Conservation (phyloP, 768 basidiomycete genomes). For the Roridomyces roridus region DNA sequence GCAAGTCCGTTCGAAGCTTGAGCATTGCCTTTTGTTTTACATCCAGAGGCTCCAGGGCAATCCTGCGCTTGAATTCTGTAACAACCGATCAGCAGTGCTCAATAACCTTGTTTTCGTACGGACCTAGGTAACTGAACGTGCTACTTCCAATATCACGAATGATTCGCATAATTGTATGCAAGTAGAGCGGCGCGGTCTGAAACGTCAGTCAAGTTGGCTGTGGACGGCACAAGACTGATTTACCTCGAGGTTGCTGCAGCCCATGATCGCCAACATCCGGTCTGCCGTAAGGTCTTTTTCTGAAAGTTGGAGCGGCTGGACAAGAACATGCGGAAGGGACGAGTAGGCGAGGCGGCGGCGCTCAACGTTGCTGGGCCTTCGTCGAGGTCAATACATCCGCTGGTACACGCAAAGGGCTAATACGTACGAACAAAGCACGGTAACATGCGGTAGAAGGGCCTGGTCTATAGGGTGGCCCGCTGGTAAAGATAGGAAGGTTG, state of each 20-base stretch:
- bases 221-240: background rate
- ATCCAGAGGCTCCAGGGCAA: conserved; percentile 47
- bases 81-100: conserved; percentile 17
- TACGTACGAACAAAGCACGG: conserved; percentile 23
- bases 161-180: conserved; percentile 20
- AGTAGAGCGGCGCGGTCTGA: conserved; percentile 24
- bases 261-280: conserved; percentile 61
- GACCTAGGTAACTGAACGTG: conserved; percentile 6
- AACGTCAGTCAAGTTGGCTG: background rate
- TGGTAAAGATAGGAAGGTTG: conserved; percentile 15
- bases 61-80: conserved; percentile 41
- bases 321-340: conserved; percentile 35
- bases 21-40: conserved; percentile 44
- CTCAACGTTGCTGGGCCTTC: conserved; percentile 18
- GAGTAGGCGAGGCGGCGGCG: conserved; percentile 19
- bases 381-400: background rate
- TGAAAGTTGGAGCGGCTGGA: conserved; percentile 47
- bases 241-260: conserved; percentile 30
- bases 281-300: conserved; percentile 55
- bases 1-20: conserved; percentile 51
- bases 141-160: conserved; percentile 12
- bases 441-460: conserved; percentile 10
- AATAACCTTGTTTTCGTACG: conserved; percentile 34
- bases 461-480: background rate
- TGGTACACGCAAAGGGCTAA: background rate